Evolutionary conservation across 495 filamentous ascomycete species (phyloP), one percentile per base, ranked within the genome.

Genomic region (Tuber brumale): DNA sequence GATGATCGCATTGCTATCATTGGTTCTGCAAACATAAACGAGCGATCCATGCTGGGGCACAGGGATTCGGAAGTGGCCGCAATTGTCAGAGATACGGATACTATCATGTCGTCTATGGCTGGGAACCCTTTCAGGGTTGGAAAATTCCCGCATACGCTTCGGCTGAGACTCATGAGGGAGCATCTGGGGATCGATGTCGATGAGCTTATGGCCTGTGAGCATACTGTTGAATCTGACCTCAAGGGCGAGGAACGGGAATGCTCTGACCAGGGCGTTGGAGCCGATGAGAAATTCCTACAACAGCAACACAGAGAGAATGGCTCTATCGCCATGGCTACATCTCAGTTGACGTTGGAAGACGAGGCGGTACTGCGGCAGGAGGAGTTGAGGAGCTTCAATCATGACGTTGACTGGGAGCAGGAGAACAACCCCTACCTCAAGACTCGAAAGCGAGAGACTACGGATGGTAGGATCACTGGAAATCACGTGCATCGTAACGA

Each of bases 1-100:
- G 95, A 99, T 84, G 95, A 99, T 81, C 89, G 94, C 45, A 89
- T 94, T 79, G 95, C 91, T 37, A 91, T 99, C 74, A 99, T 99
- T 81, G 95, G 95, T 27, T 97, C 94, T 57, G 96, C 95, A 42
- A 99, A 99, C 82, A 99, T 99, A 86, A 99, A 99, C 81, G 95
- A 99, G 83, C 92, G 95, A 43, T 97, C 94, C 19, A 95, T 99
- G 94, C 82, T 97, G 35, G 95, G 95, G 48, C 89, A 89, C 27
- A 88, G 96, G 77, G 95, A 99, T 84, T 97, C 94, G 1, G 95
- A 99, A 83, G 91, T 93, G 72, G 96, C 96, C 5, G 90, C 95
- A 9, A 88, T 99, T 31, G 92, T 99, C 57, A 89, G 94, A 70
- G 95, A 99, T 84, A 97, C 92, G 1, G 94, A 97, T 80, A 93